phyloP scores from a whole-genome alignment of 176 grass and related monocot species.

The Ananas comosus region DNA sequence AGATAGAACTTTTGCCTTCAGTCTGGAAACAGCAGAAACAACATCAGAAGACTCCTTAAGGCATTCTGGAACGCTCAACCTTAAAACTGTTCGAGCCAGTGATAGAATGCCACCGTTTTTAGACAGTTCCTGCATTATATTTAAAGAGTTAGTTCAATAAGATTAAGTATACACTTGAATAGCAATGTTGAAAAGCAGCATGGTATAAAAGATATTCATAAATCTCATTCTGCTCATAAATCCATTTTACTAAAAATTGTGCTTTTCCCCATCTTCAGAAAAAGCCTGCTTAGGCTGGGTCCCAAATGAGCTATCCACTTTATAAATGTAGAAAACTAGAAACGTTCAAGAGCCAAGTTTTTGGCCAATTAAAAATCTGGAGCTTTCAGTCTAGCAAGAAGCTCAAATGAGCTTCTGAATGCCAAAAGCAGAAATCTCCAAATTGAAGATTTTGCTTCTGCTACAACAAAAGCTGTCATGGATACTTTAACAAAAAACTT shows the following conservation, averaged over 20 bases:
- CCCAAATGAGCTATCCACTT: too few relatives aligned
- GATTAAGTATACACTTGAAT: not conserved
- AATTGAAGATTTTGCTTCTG: too few relatives aligned
- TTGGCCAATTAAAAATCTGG: too few relatives aligned
- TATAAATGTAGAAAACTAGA: too few relatives aligned
- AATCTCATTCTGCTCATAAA: not conserved
- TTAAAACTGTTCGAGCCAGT: slow-evolving; percentile 59
- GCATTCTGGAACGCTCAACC: slow-evolving; percentile 59
- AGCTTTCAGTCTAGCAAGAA: too few relatives aligned
- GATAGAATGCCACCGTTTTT: slow-evolving; percentile 87
- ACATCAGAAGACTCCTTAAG: slow-evolving; percentile 58
- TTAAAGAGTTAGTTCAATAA: slow-evolving; percentile 15
- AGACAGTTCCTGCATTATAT: slow-evolving; percentile 62
- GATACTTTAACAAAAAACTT: too few relatives aligned
- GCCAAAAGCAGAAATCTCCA: too few relatives aligned
- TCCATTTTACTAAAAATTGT: not conserved
- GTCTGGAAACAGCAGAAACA: slow-evolving; percentile 59
- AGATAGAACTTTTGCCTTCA: slow-evolving; percentile 88
- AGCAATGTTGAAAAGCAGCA: not conserved
- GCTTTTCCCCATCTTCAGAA: not conserved
- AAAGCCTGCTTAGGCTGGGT: too few relatives aligned
- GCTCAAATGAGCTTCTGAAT: too few relatives aligned
- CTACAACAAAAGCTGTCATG: too few relatives aligned
- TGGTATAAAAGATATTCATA: not conserved
- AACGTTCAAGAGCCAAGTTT: too few relatives aligned